phyloP scores from a whole-genome alignment of 495 filamentous ascomycete genomes.

The Hypoxylon lenormandii region DNA sequence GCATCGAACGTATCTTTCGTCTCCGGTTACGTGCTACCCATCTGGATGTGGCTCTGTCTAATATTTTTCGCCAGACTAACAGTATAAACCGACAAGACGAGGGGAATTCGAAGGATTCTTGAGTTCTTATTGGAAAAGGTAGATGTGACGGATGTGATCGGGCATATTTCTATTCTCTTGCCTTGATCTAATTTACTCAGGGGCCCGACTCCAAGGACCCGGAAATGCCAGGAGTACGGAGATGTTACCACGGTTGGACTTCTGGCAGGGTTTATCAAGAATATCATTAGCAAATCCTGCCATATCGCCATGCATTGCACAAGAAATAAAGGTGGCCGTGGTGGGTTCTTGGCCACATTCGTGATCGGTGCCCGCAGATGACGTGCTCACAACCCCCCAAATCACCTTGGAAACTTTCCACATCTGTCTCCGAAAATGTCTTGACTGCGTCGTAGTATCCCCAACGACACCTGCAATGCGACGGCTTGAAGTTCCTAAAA shows the following conservation, averaged over 20 bases:
- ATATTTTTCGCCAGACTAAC: no score
- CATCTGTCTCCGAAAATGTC: slow-evolving; percentile 10
- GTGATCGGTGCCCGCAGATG: slow-evolving; percentile 19
- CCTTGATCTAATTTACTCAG: not conserved
- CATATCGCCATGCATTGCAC: slow-evolving; percentile 23
- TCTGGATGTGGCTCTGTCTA: no score
- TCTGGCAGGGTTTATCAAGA: not conserved
- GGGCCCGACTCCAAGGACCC: slow-evolving; percentile 24
- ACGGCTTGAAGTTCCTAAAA: slow-evolving; percentile 28
- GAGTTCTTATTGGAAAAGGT: not conserved
- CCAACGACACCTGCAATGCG: slow-evolving; percentile 1
- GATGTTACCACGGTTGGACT: slow-evolving; percentile 18
- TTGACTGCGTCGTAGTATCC: slow-evolving; percentile 4
- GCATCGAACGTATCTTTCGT: no score
- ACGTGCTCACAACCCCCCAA: slow-evolving; percentile 17
- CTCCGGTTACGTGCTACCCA: no score
- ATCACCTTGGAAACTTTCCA: slow-evolving; percentile 10
- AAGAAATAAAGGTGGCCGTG: slow-evolving; percentile 11
- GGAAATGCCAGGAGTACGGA: slow-evolving; percentile 23
- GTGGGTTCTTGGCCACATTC: slow-evolving; percentile 19
- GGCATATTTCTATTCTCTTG: slow-evolving; percentile 28
- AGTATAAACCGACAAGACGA: not conserved
- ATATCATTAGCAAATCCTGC: slow-evolving; percentile 8
- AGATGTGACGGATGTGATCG: slow-evolving; percentile 16
- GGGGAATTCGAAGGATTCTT: not conserved